phyloP scores from a whole-genome alignment of 1,139 yeast species.

The Debaryomyces subglobosus region DNA sequence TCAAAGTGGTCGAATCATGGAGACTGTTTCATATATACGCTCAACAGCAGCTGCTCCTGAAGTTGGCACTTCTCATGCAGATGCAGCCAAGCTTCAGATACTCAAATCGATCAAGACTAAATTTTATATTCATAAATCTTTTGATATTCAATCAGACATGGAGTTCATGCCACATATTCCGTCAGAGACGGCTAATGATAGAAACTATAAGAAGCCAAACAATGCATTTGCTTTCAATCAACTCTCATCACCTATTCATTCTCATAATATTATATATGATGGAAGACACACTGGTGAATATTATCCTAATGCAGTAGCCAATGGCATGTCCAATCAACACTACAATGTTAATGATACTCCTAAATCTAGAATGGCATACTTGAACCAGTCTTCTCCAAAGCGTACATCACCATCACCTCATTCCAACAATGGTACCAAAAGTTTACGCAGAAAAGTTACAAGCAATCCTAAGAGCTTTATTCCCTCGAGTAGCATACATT shows the following conservation, averaged over 20 bases:
- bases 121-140: conserved; percentile 66
- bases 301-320: neutral
- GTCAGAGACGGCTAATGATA: neutral
- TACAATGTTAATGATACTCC: conserved; percentile 15
- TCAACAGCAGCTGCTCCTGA: neutral
- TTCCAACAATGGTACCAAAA: neutral
- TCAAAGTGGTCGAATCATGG: neutral
- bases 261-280: conserved; percentile 1
- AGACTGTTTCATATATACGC: conserved; percentile 2
- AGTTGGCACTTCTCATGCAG: conserved; percentile 8
- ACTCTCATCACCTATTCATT: neutral
- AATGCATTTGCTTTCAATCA: neutral
- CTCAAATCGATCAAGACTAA: conserved; percentile 42
- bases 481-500: neutral
- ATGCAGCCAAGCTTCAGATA: conserved; percentile 22
- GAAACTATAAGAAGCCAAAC: neutral
- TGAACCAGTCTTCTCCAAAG: conserved; percentile 19
- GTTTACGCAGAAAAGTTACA: conserved; percentile 1
- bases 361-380: conserved; percentile 19
- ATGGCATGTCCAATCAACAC: neutral
- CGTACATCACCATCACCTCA: conserved; percentile 16
- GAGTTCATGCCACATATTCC: conserved; percentile 65
- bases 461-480: neutral
- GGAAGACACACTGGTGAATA: conserved; percentile 1
- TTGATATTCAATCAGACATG: conserved; percentile 69